Evolutionary conservation across 2,329 filamentous ascomycete genomes (phyloP).

Genomic region (Dactylonectria estremocensis): DNA sequence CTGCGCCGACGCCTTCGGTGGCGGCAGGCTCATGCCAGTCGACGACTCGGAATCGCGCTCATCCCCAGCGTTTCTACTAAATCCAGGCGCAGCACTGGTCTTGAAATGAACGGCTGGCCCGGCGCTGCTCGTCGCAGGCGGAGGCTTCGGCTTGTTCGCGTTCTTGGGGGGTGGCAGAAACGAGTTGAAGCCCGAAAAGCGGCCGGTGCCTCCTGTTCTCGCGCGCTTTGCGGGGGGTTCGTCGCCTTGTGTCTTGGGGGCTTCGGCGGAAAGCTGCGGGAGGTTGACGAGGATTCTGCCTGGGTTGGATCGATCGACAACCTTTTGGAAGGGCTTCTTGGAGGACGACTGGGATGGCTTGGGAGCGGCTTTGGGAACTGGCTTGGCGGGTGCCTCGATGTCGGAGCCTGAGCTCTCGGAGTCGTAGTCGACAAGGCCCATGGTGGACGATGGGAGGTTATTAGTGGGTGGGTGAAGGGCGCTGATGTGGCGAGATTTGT

Average conservation of each 20-base stretch:
- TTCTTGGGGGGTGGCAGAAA: slow-evolving; percentile 89
- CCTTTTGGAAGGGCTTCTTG: slow-evolving; percentile 81
- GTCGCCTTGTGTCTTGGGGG: slow-evolving; percentile 44
- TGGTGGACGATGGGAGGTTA: slow-evolving; percentile 54
- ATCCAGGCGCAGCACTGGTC: slow-evolving; percentile 87
- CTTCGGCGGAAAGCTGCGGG: slow-evolving; percentile 67
- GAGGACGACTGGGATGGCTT: slow-evolving; percentile 52
- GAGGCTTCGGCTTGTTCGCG: slow-evolving; percentile 52
- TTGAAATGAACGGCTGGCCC: slow-evolving; percentile 74
- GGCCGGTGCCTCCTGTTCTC: slow-evolving; percentile 69
- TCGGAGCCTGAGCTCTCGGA: slow-evolving; percentile 85
- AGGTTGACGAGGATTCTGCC: slow-evolving; percentile 89
- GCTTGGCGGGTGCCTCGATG: slow-evolving; percentile 50
- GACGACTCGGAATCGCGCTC: slow-evolving; percentile 39
- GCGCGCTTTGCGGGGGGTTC: slow-evolving; percentile 78
- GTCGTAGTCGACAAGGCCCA: slow-evolving; percentile 88
- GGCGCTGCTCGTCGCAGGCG: slow-evolving; percentile 50
- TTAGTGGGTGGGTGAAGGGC: not conserved
- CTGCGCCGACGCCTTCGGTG: slow-evolving; percentile 58
- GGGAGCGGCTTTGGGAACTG: slow-evolving; percentile 49
- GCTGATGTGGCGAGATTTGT: not conserved
- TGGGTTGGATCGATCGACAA: slow-evolving; percentile 85
- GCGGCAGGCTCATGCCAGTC: slow-evolving; percentile 53
- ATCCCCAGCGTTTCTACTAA: slow-evolving; percentile 71
- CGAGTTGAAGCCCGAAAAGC: slow-evolving; percentile 87